A percentile compares a stretch with the other conserved stretches of the same genome.
Conservation (phyloP, 225 moss, liverwort and hornwort genomes). For the Polytrichum commune region DNA sequence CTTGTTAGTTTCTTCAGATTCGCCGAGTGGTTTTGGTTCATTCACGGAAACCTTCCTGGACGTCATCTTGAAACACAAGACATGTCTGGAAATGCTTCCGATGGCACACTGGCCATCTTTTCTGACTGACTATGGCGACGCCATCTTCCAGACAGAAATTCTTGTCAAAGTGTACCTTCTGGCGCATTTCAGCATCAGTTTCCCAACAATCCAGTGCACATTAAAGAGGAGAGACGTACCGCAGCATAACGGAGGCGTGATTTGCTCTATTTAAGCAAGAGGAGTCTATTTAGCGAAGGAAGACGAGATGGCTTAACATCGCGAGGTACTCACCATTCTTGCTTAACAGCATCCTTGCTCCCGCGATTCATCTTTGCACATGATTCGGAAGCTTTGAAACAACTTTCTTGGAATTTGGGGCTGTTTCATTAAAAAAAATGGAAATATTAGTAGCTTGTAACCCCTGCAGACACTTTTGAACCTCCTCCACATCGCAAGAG, state of each 20-base stretch:
- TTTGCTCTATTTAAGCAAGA: no score
- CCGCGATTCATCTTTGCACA: background rate
- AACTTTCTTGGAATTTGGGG: background rate
- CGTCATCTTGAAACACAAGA: constrained; percentile 1
- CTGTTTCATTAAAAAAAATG: background rate
- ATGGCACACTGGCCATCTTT: background rate
- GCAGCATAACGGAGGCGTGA: no score
- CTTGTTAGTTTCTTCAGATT: constrained; percentile 5
- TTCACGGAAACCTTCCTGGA: background rate
- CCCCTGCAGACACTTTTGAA: constrained; percentile 2
- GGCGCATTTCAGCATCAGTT: background rate
- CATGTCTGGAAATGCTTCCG: background rate
- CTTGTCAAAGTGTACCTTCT: background rate
- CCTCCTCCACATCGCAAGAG: background rate
- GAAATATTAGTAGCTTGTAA: background rate
- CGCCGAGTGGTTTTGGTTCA: background rate
- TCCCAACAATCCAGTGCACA: no score
- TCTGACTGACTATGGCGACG: background rate
- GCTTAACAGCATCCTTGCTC: background rate
- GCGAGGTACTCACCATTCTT: background rate
- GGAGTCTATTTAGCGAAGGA: no score
- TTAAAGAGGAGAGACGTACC: no score
- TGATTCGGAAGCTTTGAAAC: background rate
- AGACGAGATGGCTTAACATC: no score
- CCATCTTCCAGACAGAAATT: background rate